Conservation (phyloP, 73 alveolate genomes). For the Diophrys appendiculata region DNA sequence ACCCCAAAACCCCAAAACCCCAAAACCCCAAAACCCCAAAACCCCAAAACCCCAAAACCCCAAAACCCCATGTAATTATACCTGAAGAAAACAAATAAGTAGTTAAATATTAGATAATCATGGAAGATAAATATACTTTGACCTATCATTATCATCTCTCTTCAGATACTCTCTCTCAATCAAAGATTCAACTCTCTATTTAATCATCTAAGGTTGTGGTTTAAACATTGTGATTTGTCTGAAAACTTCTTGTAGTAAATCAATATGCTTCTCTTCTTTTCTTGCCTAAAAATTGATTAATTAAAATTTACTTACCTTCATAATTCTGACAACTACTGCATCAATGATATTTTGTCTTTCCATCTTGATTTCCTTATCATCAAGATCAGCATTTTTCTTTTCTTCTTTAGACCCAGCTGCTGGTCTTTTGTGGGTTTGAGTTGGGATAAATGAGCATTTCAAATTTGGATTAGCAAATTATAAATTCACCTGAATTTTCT, state of each 20-base stretch:
- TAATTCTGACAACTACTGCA: slow-evolving; percentile 73
- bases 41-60: too few species aligned
- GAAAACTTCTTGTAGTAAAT: slow-evolving; percentile 77
- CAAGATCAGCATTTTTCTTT: slow-evolving; percentile 12
- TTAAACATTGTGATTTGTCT: slow-evolving; percentile 81
- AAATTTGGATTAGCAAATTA: slow-evolving; percentile 35
- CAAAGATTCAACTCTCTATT: slow-evolving; percentile 81
- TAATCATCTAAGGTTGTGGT: slow-evolving; percentile 92
- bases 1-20: too few species aligned
- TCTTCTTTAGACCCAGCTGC: slow-evolving; percentile 31
- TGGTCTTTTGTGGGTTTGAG: slow-evolving; percentile 39
- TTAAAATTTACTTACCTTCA: slow-evolving; percentile 35
- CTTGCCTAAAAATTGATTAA: slow-evolving; percentile 30
- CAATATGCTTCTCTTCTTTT: slow-evolving; percentile 67
- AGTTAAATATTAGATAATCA: too few species aligned
- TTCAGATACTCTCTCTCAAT: slow-evolving; percentile 82
- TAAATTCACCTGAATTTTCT: slow-evolving; percentile 33
- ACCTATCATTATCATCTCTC: slow-evolving; percentile 82
- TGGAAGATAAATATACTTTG: slow-evolving; percentile 77
- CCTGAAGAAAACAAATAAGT: not conserved
- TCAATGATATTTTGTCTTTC: slow-evolving; percentile 68
- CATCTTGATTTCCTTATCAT: slow-evolving; percentile 51
- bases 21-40: too few species aligned
- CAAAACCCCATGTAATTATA: too few species aligned
- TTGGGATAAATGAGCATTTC: slow-evolving; percentile 49